These are phyloP conservation scores for Cyclostephanos tholiformis DNA, from an alignment of 108 stramenopile genomes.

Conservation along the genomic window DNA sequence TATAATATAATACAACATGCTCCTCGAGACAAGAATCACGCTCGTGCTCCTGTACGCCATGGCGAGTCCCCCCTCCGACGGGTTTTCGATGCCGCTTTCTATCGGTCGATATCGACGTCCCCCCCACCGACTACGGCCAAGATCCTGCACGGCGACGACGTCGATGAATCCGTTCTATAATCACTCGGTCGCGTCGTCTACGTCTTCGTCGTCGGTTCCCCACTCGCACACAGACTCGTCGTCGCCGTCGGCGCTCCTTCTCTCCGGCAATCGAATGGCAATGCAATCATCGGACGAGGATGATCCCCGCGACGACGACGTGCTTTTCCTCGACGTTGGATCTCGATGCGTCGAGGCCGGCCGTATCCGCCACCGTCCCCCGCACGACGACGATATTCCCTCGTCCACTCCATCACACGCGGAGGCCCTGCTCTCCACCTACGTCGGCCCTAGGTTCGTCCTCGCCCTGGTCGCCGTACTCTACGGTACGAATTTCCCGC, in stretches of 20 bases:
- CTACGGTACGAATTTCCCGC: slow-evolving; percentile 54
- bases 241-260: too few species aligned
- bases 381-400: neutral
- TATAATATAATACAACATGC: too few species aligned
- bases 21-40: neutral
- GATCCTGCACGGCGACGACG: neutral
- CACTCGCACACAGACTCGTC: neutral
- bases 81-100: neutral
- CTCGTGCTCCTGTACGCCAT: neutral
- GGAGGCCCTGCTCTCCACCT: slow-evolving; percentile 33
- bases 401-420: slow-evolving; percentile 10
- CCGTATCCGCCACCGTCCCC: slow-evolving; percentile 5
- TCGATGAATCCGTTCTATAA: neutral
- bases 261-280: too few species aligned
- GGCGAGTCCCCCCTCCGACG: neutral
- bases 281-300: neutral
- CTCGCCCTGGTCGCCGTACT: slow-evolving; percentile 43
- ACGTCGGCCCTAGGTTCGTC: slow-evolving; percentile 30
- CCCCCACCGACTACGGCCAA: too few species aligned
- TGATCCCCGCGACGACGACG: neutral
- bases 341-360: slow-evolving; percentile 5
- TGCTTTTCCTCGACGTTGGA: too few species aligned
- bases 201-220: neutral
- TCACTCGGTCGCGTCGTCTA: neutral
- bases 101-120: neutral